A percentile compares a stretch with the other conserved stretches of the same genome.
Conservation (phyloP, 2,329 filamentous ascomycete species). For the Cercospora nicotianae region DNA sequence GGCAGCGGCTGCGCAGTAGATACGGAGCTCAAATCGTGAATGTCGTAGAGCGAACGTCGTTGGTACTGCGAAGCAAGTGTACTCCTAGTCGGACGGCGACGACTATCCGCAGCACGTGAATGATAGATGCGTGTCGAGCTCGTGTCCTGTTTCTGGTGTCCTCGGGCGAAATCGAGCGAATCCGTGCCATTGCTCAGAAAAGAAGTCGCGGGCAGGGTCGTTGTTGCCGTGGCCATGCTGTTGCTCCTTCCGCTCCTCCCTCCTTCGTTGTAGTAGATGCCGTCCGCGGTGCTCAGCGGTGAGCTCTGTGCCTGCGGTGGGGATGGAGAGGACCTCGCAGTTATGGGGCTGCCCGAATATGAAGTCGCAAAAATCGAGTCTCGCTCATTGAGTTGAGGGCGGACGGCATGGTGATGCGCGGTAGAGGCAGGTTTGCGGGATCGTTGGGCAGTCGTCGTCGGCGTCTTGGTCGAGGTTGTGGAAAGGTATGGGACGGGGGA, state of each 20-base stretch:
- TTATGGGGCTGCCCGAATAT: constrained; percentile 53
- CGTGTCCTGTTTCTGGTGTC: constrained; percentile 15
- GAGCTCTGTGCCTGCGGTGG: constrained; percentile 5
- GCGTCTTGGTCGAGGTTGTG: not conserved
- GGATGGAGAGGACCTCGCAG: constrained; percentile 29
- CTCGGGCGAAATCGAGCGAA: constrained; percentile 18
- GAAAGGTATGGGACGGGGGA: not conserved
- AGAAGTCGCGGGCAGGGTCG: constrained; percentile 16
- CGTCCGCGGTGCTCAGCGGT: not conserved
- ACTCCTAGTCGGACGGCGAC: constrained; percentile 15
- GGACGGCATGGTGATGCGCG: constrained; percentile 37
- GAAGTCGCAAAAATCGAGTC: constrained; percentile 66
- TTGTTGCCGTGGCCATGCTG: constrained; percentile 18
- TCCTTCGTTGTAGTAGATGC: constrained; percentile 14
- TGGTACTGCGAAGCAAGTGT: constrained; percentile 33
- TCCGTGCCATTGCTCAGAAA: constrained; percentile 8
- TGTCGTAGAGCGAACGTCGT: constrained; percentile 36
- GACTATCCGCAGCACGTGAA: constrained; percentile 7
- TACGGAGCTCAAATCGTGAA: constrained; percentile 29
- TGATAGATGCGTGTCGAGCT: constrained; percentile 12
- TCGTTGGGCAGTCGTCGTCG: not conserved
- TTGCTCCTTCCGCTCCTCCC: constrained; percentile 22
- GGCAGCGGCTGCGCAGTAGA: constrained; percentile 15
- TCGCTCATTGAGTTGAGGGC: constrained; percentile 59
- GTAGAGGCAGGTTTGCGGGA: constrained; percentile 11